These are phyloP conservation scores for Cardamine chenopodiifolia DNA, from an alignment of 345 rosid genomes.

Conservation along the genomic window DNA sequence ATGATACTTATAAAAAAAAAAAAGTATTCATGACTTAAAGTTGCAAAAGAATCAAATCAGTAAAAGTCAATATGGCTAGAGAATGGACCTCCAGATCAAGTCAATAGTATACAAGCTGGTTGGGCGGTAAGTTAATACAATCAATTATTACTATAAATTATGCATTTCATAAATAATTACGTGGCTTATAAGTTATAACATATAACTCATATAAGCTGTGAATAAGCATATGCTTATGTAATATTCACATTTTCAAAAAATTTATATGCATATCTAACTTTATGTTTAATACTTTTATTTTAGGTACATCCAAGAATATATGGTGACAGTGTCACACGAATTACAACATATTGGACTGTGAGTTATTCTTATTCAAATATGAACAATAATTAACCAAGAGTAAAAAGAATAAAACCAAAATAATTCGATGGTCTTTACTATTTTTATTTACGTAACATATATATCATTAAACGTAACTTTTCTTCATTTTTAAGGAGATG, in stretches of 20 bases:
- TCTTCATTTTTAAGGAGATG: conserved; percentile 3
- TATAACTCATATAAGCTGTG: not conserved
- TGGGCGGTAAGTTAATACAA: conserved; percentile 30
- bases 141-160: not conserved
- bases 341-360: conserved; percentile 36
- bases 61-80: conserved; percentile 36
- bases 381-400: no score
- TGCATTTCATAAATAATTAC: not conserved
- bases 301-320: conserved; percentile 36
- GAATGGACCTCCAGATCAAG: conserved; percentile 22
- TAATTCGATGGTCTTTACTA: no score
- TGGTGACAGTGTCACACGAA: conserved; percentile 31
- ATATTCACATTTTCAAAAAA: not conserved
- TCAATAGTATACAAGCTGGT: conserved; percentile 39
- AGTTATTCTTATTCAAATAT: no score
- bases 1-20: no score
- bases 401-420: no score
- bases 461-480: not conserved
- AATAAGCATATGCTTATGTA: not conserved
- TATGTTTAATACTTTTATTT: not conserved
- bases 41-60: conserved; percentile 15
- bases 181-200: not conserved
- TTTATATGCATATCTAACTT: not conserved
- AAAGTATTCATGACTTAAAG: conserved; percentile 17
- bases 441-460: not conserved